Conservation (phyloP, 352 stramenopile species). For the Phytophthora tubulina region DNA sequence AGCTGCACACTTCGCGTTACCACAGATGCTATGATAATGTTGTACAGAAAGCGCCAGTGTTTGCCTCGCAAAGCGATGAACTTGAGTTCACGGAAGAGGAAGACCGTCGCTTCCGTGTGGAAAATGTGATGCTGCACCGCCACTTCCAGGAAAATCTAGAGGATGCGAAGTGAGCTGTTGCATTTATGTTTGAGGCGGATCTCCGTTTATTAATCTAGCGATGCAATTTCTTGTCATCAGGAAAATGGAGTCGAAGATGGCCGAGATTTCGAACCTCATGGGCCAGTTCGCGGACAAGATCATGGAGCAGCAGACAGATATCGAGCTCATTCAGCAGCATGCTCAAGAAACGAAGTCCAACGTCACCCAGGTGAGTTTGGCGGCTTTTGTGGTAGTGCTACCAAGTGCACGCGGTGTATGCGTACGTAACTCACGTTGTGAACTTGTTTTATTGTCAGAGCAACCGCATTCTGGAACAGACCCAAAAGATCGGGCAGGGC, state of each 20-base stretch:
- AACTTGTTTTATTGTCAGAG: constrained; percentile 49
- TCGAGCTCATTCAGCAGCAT: constrained; percentile 81
- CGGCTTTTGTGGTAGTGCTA: too few relatives aligned
- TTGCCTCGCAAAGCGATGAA: constrained; percentile 59
- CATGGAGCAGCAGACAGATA: constrained; percentile 83
- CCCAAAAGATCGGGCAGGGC: constrained; percentile 74
- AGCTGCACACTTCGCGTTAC: neutral
- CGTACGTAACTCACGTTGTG: neutral
- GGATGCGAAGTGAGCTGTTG: constrained; percentile 72
- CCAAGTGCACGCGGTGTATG: neutral
- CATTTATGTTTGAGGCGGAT: neutral
- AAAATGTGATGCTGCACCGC: constrained; percentile 82
- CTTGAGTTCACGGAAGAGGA: constrained; percentile 77
- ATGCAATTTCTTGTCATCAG: constrained; percentile 33
- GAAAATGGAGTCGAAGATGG: constrained; percentile 88
- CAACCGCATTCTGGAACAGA: constrained; percentile 81
- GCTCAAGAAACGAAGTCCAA: constrained; percentile 78
- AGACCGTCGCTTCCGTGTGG: constrained; percentile 62
- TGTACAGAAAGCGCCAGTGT: constrained; percentile 37
- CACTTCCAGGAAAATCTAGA: constrained; percentile 90
- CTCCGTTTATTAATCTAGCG: neutral
- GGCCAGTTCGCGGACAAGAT: constrained; percentile 88
- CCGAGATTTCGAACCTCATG: constrained; percentile 88
- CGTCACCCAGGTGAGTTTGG: constrained; percentile 62
- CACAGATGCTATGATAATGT: constrained; percentile 2